Evolutionary conservation across 1,284 basidiomycete species (phyloP), one percentile per base, ranked within the genome.

Genomic region (Chondrostereum purpureum): DNA sequence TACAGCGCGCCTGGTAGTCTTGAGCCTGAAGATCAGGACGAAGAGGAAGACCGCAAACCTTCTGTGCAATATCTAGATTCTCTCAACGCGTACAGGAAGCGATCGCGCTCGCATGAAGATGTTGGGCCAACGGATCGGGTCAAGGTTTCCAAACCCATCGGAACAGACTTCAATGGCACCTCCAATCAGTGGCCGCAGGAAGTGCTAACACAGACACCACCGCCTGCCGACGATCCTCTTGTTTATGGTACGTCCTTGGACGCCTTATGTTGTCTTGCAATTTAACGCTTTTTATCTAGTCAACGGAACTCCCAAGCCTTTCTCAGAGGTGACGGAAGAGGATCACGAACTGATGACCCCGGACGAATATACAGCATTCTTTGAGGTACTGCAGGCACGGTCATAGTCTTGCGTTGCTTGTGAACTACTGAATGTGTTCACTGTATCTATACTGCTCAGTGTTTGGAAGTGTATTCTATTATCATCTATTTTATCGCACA

Each of bases 301-400:
- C 18, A 80, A 83, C 51, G 85, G 87, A n/a, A 63, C 68, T 45
- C 70, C 77, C 4, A 76, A 84, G 49, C 69, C 73, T 12, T 82
- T 83, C 58, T 86, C 83, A n/a, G 66, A 75, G 51, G 75, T 90
- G 40, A 88, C 83, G 8, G 87, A 90, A 55, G 88, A 87, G 53
- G 81, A 89, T 55, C 83, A 89, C 54, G 86, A 88, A 42, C 59
- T 81, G 55, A 90, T 90, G 87, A 87, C 85, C 8, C 80, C 85
- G 5, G 88, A 90, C 44, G 87, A 90, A 61, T 90, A 89, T 57
- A 79, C 78, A n/a, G 74, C 77, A 19, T 89, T 78, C 65, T 88
- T 82, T 57, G 78, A 85, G 54, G 68, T 86, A 42, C 64, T 78
- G 54, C 73, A 75, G 59, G 62, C 68, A 39, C 65, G 58, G 43